Conservation (phyloP, 2,329 filamentous ascomycete genomes). For the Epichloe gansuensis region DNA sequence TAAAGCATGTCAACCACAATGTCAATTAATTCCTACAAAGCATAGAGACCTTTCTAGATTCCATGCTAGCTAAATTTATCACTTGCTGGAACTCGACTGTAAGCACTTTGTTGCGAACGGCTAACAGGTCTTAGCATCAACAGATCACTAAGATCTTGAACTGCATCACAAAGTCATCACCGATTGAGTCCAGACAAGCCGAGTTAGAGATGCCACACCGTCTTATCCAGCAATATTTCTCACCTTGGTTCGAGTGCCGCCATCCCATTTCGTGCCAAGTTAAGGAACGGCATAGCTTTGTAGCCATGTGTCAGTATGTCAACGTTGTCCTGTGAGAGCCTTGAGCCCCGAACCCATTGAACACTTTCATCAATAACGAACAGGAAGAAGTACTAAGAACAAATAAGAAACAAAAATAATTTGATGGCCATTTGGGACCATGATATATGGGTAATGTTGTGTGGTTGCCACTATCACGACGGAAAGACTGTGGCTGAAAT, state of each 20-base stretch:
- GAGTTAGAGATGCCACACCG: background rate
- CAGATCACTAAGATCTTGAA: background rate
- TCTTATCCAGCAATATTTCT: background rate
- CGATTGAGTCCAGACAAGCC: background rate
- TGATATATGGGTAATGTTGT: background rate
- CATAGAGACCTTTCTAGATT: background rate
- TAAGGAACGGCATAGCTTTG: background rate
- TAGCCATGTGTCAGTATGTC: background rate
- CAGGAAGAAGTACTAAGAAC: conserved; percentile 31
- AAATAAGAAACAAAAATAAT: background rate
- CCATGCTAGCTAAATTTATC: background rate
- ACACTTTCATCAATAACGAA: background rate
- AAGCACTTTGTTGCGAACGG: background rate
- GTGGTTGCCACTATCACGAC: background rate
- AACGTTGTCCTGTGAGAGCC: too few species aligned
- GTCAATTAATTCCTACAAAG: background rate
- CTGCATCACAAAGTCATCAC: background rate
- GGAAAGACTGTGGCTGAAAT: background rate
- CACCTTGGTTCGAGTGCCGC: background rate
- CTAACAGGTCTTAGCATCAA: background rate
- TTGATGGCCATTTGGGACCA: background rate
- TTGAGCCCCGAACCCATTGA: too few species aligned
- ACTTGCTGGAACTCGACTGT: background rate
- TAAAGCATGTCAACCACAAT: background rate
- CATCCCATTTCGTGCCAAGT: background rate